phyloP scores from a whole-genome alignment of 257 asterid genomes.

The Ligustrum vulgare region DNA sequence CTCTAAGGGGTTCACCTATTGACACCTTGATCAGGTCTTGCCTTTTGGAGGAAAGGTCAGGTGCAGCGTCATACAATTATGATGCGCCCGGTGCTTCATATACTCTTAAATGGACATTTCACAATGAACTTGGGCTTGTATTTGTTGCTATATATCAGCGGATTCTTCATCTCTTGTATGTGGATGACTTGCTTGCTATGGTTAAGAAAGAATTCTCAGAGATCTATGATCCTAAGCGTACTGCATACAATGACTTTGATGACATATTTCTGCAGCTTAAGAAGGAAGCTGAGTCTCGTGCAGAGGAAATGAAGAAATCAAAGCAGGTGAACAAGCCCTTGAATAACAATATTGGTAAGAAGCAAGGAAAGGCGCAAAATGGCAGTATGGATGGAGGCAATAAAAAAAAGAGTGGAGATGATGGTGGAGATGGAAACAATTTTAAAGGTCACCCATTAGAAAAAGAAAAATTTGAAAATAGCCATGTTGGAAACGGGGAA shows the following conservation, averaged over 20 bases:
- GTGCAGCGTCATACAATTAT: slow-evolving; percentile 48
- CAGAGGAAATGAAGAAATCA: slow-evolving; percentile 81
- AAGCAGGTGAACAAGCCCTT: slow-evolving; percentile 65
- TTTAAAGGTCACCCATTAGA: slow-evolving; percentile 27
- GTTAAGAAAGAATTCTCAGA: slow-evolving; percentile 74
- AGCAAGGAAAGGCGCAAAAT: slow-evolving; percentile 69
- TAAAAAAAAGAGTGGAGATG: slow-evolving; percentile 70
- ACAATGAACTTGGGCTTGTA: slow-evolving; percentile 88
- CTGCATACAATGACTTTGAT: slow-evolving; percentile 71
- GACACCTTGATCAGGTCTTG: slow-evolving; percentile 52
- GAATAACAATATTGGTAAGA: slow-evolving; percentile 53
- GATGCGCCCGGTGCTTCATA: slow-evolving; percentile 53
- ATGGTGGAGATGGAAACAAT: slow-evolving; percentile 53
- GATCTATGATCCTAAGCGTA: slow-evolving; percentile 75
- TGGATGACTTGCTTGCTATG: slow-evolving; percentile 85
- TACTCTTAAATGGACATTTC: slow-evolving; percentile 83
- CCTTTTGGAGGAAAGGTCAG: slow-evolving; percentile 59
- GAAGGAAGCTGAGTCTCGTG: slow-evolving; percentile 94
- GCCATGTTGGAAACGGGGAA: slow-evolving; percentile 40
- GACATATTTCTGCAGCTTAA: slow-evolving; percentile 80
- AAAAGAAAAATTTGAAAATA: slow-evolving; percentile 51
- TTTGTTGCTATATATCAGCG: slow-evolving; percentile 95
- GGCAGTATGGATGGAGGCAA: slow-evolving; percentile 63
- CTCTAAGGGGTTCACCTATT: slow-evolving; percentile 53
- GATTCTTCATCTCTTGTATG: slow-evolving; percentile 88